Base-by-base conservation (phyloP, 768 basidiomycete genomes). In the Pleurotus sapidus region DNA sequence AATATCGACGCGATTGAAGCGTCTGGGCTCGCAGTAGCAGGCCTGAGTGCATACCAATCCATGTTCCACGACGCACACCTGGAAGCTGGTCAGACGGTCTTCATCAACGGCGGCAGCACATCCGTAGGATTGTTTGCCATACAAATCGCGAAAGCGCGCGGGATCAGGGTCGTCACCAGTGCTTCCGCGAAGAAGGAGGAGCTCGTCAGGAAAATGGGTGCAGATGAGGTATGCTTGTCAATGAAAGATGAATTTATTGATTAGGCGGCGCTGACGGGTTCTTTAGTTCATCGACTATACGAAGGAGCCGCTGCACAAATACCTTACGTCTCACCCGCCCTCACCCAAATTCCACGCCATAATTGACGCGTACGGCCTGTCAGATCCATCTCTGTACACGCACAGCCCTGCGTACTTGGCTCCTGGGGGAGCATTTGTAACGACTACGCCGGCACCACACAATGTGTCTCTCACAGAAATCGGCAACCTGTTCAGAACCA, bases 21-120 rank as follows among this genome's bases (percentile, higher is more conserved):
- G 0, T 78, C 89, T 1, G 86, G 86, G 0, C 65, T 92, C 5
- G 69, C 81, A 0, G 65, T 89, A n/a, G 80, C 81, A 1, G 83
- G 74, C 3, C 60, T 80, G 45, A 89, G 89, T 0, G 84, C 87
- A 0, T 78, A 83, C 57, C 78, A 84, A 59, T 79, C 74, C 0
- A 75, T 91, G 5, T 70, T 81, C 46, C 64, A 75, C 0, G 65
- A 73, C 1, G 80, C 72, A 0, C 72, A 78, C 27, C 66, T 88
- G n/a, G 79, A 88, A 64, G 63, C 72, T 20, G 84, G 81, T 1
- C 84, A 86, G 63, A 76, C 77, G 1, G 72, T 92, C 3, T 80
- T 91, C 61, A 73, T 93, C 64, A 86, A 88, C 56, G 89, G 89
- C 0, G 90, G 87, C 3, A 86, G 84, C 50, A 82, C 86, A 1